Evolutionary conservation across 139 green algal genomes (phyloP).

Genomic region (Closterium sp.): DNA sequence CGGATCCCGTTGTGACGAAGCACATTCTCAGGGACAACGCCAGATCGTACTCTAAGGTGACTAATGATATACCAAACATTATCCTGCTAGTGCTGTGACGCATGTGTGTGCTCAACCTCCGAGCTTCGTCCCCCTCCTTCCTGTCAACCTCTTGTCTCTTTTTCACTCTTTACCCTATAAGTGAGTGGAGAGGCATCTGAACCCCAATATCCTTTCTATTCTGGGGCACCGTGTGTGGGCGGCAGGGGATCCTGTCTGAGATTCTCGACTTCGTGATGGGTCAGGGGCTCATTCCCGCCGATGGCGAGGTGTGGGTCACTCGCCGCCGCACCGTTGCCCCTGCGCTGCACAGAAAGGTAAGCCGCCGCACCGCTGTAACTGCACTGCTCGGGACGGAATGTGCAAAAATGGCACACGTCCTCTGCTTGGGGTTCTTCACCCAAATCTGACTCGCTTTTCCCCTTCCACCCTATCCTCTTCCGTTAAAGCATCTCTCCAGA

Average conservation of each 20-base stretch:
- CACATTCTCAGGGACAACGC: constrained; percentile 86
- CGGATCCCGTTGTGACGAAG: constrained; percentile 75
- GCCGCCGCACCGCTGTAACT: constrained; percentile 70
- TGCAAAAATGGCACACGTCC: too few species aligned
- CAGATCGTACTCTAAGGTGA: constrained; percentile 81
- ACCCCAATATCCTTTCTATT: not conserved
- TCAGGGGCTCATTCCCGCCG: constrained; percentile 86
- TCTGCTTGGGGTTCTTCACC: too few species aligned
- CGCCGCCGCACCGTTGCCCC: constrained; percentile 76
- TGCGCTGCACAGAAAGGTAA: constrained; percentile 71
- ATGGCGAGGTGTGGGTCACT: constrained; percentile 85
- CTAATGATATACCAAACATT: not conserved
- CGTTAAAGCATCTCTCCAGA: too few species aligned
- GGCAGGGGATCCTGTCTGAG: constrained; percentile 80
- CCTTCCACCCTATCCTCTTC: too few species aligned
- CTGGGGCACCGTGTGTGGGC: not conserved
- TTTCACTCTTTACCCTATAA: not conserved
- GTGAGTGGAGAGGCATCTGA: too few species aligned
- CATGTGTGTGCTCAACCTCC: too few species aligned
- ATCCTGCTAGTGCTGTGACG: too few species aligned
- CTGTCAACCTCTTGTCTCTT: too few species aligned
- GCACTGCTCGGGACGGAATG: constrained; percentile 69
- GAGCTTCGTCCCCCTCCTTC: too few species aligned
- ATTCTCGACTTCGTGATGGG: constrained; percentile 96
- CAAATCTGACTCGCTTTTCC: too few species aligned